These are phyloP conservation scores for Xylaria sp. DNA, from an alignment of 2,329 filamentous ascomycete genomes.

Conservation along the genomic window DNA sequence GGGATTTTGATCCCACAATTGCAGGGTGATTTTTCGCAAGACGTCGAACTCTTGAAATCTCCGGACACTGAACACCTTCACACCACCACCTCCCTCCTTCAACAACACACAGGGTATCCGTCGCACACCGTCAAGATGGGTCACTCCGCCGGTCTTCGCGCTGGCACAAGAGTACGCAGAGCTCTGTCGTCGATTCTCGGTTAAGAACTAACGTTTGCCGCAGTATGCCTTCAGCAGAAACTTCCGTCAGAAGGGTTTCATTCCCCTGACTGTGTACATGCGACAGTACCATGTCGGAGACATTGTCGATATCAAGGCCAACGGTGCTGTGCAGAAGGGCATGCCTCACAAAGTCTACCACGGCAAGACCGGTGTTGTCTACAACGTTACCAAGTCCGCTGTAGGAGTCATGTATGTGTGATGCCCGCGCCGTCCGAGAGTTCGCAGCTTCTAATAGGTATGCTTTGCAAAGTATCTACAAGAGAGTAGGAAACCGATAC, in stretches of 20 bases:
- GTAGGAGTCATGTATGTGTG: constrained; percentile 81
- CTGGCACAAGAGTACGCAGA: neutral
- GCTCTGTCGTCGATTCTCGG: neutral
- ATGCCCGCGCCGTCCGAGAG: no score
- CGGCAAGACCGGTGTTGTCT: constrained; percentile 83
- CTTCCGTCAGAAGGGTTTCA: neutral
- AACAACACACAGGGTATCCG: neutral
- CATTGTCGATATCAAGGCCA: constrained; percentile 98
- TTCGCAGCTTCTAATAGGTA: no score
- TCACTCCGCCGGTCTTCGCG: neutral
- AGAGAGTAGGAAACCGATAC: constrained; percentile 99
- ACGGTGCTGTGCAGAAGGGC: constrained; percentile 98
- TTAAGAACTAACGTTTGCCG: neutral
- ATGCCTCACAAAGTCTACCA: constrained; percentile 1
- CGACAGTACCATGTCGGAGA: constrained; percentile 68
- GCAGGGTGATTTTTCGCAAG: no score
- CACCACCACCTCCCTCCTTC: neutral
- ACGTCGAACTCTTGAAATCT: no score
- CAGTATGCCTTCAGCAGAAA: neutral
- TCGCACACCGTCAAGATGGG: neutral
- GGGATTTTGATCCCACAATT: no score
- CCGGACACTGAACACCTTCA: neutral
- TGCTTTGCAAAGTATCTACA: constrained; percentile 74
- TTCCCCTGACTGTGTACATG: neutral
- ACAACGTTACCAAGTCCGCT: constrained; percentile 98